Conservation (phyloP, 192 early-diverging fungal species). For the Rhizophagus prolifer region DNA sequence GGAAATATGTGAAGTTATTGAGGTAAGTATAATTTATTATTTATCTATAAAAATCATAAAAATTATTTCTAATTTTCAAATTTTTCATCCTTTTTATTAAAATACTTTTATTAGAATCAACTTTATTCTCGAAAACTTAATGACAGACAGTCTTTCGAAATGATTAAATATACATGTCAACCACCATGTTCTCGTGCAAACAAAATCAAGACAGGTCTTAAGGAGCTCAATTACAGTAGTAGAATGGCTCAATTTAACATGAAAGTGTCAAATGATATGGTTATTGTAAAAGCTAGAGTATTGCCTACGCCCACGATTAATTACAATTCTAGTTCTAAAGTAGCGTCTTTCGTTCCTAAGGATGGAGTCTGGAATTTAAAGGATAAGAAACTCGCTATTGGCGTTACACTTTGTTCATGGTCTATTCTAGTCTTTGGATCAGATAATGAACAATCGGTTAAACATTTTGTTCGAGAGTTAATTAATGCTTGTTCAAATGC, state of each 20-base stretch:
- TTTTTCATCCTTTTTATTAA: conserved; percentile 37
- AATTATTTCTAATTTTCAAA: no score
- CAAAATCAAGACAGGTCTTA: conserved; percentile 74
- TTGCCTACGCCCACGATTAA: conserved; percentile 10
- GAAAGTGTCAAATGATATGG: conserved; percentile 62
- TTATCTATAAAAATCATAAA: conserved; percentile 60
- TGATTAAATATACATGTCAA: conserved; percentile 74
- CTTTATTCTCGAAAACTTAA: conserved; percentile 54
- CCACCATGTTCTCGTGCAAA: conserved; percentile 75
- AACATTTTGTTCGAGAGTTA: conserved; percentile 74
- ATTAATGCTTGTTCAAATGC: conserved; percentile 70
- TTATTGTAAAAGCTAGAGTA: not conserved
- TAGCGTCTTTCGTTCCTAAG: conserved; percentile 49
- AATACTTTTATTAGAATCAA: conserved; percentile 50
- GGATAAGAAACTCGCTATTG: conserved; percentile 74
- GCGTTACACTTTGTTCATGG: conserved; percentile 78
- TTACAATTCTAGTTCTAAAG: conserved; percentile 39
- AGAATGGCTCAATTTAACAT: conserved; percentile 77
- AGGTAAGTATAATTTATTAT: conserved; percentile 13
- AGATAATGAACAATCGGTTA: conserved; percentile 37
- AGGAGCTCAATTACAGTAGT: conserved; percentile 66
- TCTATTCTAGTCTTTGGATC: conserved; percentile 72
- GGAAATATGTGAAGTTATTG: conserved; percentile 82
- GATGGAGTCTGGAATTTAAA: conserved; percentile 87
- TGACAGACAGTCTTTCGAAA: conserved; percentile 85